These are phyloP conservation scores for Flaveria trinervia DNA, from an alignment of 129 eudicot species.

Conservation along the genomic window DNA sequence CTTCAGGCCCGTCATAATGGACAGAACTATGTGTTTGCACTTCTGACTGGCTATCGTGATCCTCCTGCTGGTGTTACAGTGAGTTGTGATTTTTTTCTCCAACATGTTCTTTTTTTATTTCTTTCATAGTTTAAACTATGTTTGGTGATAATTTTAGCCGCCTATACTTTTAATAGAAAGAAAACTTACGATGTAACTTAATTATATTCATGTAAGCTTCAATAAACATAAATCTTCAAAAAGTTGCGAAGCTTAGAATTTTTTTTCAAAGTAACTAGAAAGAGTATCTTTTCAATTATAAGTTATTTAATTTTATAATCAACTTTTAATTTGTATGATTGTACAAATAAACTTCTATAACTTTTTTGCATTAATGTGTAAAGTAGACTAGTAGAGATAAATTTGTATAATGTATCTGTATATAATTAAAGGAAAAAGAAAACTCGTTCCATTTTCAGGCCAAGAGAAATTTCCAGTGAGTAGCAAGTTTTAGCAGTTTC, in stretches of 20 bases:
- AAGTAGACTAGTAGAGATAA: neutral
- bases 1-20: slow-evolving; percentile 89
- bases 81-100: slow-evolving; percentile 29
- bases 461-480: neutral
- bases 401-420: neutral
- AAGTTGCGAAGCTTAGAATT: neutral
- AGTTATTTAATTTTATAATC: neutral
- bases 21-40: slow-evolving; percentile 87
- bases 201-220: neutral
- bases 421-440: neutral
- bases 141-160: neutral
- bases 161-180: neutral
- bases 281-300: neutral
- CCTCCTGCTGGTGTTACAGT: slow-evolving; percentile 96
- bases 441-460: neutral
- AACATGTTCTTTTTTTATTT: slow-evolving; percentile 10
- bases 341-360: neutral
- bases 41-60: slow-evolving; percentile 91
- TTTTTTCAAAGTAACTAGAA: neutral
- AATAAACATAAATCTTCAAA: neutral
- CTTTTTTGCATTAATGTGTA: neutral
- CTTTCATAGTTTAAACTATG: neutral
- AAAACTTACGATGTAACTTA: neutral
- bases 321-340: neutral
- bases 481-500: neutral